Evolutionary conservation across 1,139 yeast species (phyloP).

Genomic region (Eremothecium cymbalariae): DNA sequence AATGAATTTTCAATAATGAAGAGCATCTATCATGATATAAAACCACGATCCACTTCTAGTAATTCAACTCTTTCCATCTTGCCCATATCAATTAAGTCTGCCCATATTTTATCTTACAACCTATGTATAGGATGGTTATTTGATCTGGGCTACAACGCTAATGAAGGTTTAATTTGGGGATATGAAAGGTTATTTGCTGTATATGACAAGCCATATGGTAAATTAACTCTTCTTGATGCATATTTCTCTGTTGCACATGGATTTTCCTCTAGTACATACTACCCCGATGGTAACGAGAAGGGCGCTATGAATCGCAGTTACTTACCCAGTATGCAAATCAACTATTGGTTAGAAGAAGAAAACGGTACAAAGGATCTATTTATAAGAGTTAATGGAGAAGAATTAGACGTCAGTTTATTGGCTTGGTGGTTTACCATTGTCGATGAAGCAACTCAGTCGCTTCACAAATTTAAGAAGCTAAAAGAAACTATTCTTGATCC

Average conservation of each 20-base stretch:
- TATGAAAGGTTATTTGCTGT: constrained; percentile 63
- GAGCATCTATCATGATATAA: not conserved
- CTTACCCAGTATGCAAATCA: constrained; percentile 57
- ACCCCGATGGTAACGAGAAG: constrained; percentile 40
- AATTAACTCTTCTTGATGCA: constrained; percentile 55
- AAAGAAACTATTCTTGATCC: constrained; percentile 18
- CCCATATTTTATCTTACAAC: constrained; percentile 56
- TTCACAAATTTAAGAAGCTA: constrained; percentile 38
- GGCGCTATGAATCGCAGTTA: constrained; percentile 51
- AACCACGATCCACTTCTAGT: not conserved
- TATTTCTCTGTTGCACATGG: constrained; percentile 64
- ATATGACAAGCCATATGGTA: constrained; percentile 54
- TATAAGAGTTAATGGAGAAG: constrained; percentile 53
- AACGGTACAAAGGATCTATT: constrained; percentile 36
- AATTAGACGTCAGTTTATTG: constrained; percentile 54
- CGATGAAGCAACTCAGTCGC: constrained; percentile 42
- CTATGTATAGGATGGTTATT: constrained; percentile 75
- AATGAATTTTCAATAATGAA: constrained; percentile 2
- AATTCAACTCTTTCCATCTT: not conserved
- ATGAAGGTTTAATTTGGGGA: constrained; percentile 65
- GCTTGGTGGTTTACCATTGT: constrained; percentile 44
- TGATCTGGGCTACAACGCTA: constrained; percentile 33
- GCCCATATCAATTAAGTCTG: constrained; percentile 31
- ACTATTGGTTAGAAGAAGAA: constrained; percentile 39
- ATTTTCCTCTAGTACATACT: constrained; percentile 42